These are phyloP conservation scores for Endothia cerciana DNA, from an alignment of 2,329 filamentous ascomycete genomes.

Conservation along the genomic window DNA sequence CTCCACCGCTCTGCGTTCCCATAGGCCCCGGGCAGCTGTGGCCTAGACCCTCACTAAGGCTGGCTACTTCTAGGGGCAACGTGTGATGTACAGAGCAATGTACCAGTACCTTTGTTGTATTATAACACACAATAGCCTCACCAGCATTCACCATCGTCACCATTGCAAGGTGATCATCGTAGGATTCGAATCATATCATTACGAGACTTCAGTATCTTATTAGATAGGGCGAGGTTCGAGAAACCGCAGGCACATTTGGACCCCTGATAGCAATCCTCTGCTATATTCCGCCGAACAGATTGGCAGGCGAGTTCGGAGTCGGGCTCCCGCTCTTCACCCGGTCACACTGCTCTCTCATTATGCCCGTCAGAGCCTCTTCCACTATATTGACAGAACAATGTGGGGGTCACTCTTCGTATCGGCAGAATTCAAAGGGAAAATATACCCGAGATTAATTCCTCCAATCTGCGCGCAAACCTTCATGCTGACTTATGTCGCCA, in stretches of 20 bases:
- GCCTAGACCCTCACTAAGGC: neutral
- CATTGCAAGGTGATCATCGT: neutral
- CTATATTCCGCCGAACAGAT: neutral
- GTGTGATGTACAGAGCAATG: neutral
- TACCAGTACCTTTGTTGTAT: neutral
- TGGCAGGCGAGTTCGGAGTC: neutral
- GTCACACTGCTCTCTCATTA: neutral
- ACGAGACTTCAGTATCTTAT: neutral
- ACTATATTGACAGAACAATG: neutral
- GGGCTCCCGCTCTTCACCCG: neutral
- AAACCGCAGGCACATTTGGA: neutral
- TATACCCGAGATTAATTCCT: neutral
- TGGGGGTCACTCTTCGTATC: neutral
- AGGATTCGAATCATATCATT: neutral
- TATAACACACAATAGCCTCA: too few relatives aligned
- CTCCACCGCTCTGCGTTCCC: neutral
- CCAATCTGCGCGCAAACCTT: neutral
- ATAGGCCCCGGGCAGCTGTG: slow-evolving; percentile 2
- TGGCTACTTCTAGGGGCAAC: neutral
- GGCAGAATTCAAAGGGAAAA: neutral
- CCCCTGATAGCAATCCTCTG: neutral
- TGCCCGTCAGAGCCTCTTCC: neutral
- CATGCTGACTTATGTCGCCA: neutral
- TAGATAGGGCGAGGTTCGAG: neutral
- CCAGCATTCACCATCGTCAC: neutral